Conservation (phyloP, 129 eudicot genomes). For the Lactuca sativa region DNA sequence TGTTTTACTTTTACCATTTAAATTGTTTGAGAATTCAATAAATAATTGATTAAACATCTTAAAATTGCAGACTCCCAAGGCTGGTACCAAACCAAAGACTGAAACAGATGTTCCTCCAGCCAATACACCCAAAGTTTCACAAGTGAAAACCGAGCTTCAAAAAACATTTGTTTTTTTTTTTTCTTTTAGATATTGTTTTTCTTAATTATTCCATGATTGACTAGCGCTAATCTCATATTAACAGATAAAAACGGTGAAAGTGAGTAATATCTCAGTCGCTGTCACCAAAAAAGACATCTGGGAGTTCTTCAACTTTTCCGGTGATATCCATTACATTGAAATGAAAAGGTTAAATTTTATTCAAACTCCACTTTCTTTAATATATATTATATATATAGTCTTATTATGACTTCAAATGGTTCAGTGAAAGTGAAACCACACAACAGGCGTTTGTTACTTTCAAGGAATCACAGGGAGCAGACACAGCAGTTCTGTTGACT, state of each 20-base stretch:
- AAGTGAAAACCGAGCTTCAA: conserved; percentile 36
- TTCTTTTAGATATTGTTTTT: background rate
- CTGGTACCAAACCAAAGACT: conserved; percentile 30
- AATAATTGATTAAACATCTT: background rate
- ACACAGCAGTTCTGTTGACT: conserved; percentile 59
- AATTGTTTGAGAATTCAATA: background rate
- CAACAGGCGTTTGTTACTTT: conserved; percentile 53
- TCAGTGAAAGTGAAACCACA: conserved; percentile 48
- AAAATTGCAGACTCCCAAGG: conserved; percentile 34
- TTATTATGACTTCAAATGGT: conserved; percentile 15
- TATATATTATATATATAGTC: background rate
- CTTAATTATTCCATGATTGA: background rate
- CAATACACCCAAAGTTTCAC: conserved; percentile 38
- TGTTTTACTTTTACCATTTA: background rate
- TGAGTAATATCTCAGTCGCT: conserved; percentile 42
- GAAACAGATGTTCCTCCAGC: conserved; percentile 26
- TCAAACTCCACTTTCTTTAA: background rate
- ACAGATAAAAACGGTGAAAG: conserved; percentile 56
- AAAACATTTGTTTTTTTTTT: background rate
- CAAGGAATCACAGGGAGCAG: conserved; percentile 63
- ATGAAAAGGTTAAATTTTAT: conserved; percentile 41
- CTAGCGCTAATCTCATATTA: conserved; percentile 12
- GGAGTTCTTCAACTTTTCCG: conserved; percentile 65
- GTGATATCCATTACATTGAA: conserved; percentile 55
- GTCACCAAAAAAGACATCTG: conserved; percentile 44